These are phyloP conservation scores for Akebia trifoliata DNA, from an alignment of 164 flowering plant genomes.

Conservation along the genomic window DNA sequence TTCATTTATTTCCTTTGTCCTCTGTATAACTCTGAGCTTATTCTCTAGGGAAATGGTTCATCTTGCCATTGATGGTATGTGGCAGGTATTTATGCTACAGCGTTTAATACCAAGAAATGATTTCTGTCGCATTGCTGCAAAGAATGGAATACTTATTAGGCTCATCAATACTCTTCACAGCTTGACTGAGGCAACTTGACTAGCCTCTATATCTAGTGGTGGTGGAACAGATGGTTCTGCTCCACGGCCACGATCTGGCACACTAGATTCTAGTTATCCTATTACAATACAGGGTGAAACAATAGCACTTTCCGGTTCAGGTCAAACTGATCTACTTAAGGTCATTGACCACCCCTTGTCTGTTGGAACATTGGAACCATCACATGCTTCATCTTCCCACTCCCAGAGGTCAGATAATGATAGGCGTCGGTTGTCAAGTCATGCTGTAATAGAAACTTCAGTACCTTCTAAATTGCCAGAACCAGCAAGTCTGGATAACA, in stretches of 20 bases:
- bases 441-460: slow-evolving; percentile 33
- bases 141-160: slow-evolving; percentile 86
- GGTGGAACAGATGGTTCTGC: slow-evolving; percentile 56
- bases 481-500: slow-evolving; percentile 32
- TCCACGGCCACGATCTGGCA: slow-evolving; percentile 72
- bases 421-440: slow-evolving; percentile 41
- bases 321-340: slow-evolving; percentile 35
- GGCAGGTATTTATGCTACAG: slow-evolving; percentile 99
- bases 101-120: slow-evolving; percentile 87
- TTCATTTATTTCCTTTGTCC: not conserved
- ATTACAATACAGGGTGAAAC: slow-evolving; percentile 38
- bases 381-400: slow-evolving; percentile 6
- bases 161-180: slow-evolving; percentile 93
- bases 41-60: slow-evolving; percentile 95
- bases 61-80: slow-evolving; percentile 97
- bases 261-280: slow-evolving; percentile 49
- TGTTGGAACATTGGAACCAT: slow-evolving; percentile 1
- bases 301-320: slow-evolving; percentile 31
- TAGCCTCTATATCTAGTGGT: slow-evolving; percentile 66
- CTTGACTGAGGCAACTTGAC: slow-evolving; percentile 92
- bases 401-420: slow-evolving; percentile 28
- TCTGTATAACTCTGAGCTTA: slow-evolving; percentile 3
- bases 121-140: slow-evolving; percentile 97
- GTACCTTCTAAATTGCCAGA: no score
- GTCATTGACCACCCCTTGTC: slow-evolving; percentile 5